Percentiles rank a stretch among this genome's conserved stretches.
These are phyloP conservation scores for Pyricularia grisea DNA, from an alignment of 2,329 filamentous ascomycete genomes.

Conservation along the genomic window DNA sequence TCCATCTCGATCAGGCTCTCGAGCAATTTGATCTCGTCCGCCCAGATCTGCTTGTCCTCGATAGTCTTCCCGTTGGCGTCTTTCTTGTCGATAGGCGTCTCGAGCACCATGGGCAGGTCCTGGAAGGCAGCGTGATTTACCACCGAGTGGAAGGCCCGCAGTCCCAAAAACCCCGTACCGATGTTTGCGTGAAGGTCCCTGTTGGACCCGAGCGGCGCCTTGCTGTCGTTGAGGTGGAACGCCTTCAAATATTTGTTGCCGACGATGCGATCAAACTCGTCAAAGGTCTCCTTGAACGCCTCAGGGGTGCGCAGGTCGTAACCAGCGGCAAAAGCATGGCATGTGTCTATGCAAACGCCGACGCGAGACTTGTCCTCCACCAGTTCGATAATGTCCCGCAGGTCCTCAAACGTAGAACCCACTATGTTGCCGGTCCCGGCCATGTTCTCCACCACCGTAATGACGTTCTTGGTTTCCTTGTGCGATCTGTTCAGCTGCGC, in stretches of 20 bases:
- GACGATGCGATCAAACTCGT: slow-evolving; percentile 67
- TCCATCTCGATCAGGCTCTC: slow-evolving; percentile 85
- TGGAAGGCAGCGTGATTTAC: slow-evolving; percentile 75
- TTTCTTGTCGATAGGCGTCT: slow-evolving; percentile 81
- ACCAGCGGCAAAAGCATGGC: slow-evolving; percentile 22
- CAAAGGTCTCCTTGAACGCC: slow-evolving; percentile 63
- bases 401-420: slow-evolving; percentile 75
- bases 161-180: slow-evolving; percentile 84
- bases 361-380: slow-evolving; percentile 76
- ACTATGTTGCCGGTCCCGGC: slow-evolving; percentile 82
- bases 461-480: slow-evolving; percentile 61
- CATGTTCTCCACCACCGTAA: slow-evolving; percentile 93
- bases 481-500: slow-evolving; percentile 75
- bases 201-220: slow-evolving; percentile 72
- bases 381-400: slow-evolving; percentile 71
- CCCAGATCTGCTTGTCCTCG: slow-evolving; percentile 81
- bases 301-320: slow-evolving; percentile 39
- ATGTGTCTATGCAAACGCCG: slow-evolving; percentile 93
- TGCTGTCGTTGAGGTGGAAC: slow-evolving; percentile 91
- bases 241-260: slow-evolving; percentile 74
- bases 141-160: slow-evolving; percentile 82
- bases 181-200: slow-evolving; percentile 94
- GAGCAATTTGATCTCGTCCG: slow-evolving; percentile 86
- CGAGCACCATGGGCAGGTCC: slow-evolving; percentile 80
- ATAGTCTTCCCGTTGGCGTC: slow-evolving; percentile 55